Evolutionary conservation across 2,329 filamentous ascomycete genomes (phyloP).

Genomic region (Botrytis galanthina): DNA sequence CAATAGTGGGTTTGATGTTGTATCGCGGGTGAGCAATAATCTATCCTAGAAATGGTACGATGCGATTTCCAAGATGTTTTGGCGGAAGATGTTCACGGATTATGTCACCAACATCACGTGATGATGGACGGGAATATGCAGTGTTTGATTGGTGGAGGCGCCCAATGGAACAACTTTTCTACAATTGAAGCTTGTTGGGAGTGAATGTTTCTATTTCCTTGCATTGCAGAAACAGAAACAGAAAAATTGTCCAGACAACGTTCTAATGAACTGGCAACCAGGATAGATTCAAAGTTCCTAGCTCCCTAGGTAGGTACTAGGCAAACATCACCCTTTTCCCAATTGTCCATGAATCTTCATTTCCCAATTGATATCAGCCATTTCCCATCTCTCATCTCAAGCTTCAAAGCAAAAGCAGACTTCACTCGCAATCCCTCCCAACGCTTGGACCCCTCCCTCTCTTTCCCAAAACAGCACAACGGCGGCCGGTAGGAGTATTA

Average conservation of each 20-base stretch:
- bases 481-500: neutral
- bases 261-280: neutral
- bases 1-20: constrained; percentile 20
- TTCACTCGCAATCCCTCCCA: neutral
- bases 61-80: constrained; percentile 19
- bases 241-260: neutral
- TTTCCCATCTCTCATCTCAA: neutral
- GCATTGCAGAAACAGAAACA: too few species aligned
- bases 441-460: neutral
- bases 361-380: neutral
- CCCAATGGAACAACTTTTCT: neutral
- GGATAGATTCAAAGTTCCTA: neutral
- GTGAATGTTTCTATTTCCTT: neutral
- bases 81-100: neutral
- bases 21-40: constrained; percentile 10
- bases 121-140: neutral
- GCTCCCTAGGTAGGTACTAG: too few species aligned
- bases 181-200: neutral
- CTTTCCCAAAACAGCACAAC: neutral
- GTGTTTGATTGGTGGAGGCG: neutral
- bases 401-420: neutral
- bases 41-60: constrained; percentile 25
- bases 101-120: constrained; percentile 11
- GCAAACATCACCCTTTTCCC: neutral
- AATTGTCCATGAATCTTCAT: constrained; percentile 6